These are phyloP conservation scores for Ustilago xerochloae DNA, from an alignment of 1,284 basidiomycete genomes.

Conservation along the genomic window DNA sequence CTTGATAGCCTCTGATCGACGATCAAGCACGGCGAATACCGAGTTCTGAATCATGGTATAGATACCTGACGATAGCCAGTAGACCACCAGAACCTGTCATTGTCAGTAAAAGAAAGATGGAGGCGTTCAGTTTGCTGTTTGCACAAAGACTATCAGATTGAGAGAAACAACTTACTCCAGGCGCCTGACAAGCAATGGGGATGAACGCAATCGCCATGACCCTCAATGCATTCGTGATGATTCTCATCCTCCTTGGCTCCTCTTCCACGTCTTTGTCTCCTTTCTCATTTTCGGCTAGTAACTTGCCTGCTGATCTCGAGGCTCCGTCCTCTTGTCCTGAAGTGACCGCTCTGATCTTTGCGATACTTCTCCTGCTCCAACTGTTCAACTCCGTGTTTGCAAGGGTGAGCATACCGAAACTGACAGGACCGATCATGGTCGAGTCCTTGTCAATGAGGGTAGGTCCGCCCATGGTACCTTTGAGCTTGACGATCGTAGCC, in stretches of 20 bases:
- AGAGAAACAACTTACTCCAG: slow-evolving; percentile 75
- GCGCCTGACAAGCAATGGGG: slow-evolving; percentile 79
- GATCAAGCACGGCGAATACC: slow-evolving; percentile 71
- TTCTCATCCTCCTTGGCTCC: slow-evolving; percentile 67
- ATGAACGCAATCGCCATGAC: slow-evolving; percentile 78
- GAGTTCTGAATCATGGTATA: slow-evolving; percentile 83
- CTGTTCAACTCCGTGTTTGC: slow-evolving; percentile 60
- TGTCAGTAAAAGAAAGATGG: background rate
- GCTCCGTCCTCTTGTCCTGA: slow-evolving; percentile 25
- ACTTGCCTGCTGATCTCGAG: slow-evolving; percentile 29
- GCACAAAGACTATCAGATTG: background rate
- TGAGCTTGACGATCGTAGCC: slow-evolving; percentile 43
- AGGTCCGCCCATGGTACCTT: slow-evolving; percentile 57
- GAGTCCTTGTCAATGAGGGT: slow-evolving; percentile 58
- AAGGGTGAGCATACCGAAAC: slow-evolving; percentile 59
- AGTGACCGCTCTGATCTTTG: slow-evolving; percentile 26
- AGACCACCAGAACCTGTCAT: slow-evolving; percentile 78
- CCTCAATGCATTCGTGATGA: slow-evolving; percentile 76
- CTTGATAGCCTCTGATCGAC: slow-evolving; percentile 43
- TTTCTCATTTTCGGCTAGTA: background rate
- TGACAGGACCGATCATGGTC: slow-evolving; percentile 60
- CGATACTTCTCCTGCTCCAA: slow-evolving; percentile 49
- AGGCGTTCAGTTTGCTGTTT: background rate
- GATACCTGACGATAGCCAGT: slow-evolving; percentile 84
- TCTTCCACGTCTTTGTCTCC: slow-evolving; percentile 9